A percentile compares a stretch with the other conserved stretches of the same genome.
Conservation (phyloP, 805 yeast species). For the Saturnispora serradocipensis region DNA sequence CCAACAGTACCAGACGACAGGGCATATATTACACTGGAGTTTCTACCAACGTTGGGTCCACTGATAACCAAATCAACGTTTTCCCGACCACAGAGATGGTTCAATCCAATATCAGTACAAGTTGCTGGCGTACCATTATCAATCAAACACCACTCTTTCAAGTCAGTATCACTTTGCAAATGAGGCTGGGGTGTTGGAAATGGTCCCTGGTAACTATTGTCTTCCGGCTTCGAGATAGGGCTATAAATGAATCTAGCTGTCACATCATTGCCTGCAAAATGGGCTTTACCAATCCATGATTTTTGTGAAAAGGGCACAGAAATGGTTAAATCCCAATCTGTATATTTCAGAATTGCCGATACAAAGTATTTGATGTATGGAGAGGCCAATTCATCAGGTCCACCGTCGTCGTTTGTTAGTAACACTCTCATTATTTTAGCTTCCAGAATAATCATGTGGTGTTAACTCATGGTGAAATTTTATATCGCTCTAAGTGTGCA, state of each 20-base stretch:
- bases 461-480: neutral
- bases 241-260: conserved; percentile 59
- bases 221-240: conserved; percentile 33
- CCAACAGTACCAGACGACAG: conserved; percentile 94
- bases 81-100: conserved; percentile 47
- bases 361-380: conserved; percentile 82
- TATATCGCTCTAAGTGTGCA: neutral
- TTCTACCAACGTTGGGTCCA: conserved; percentile 95
- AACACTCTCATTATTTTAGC: conserved; percentile 17
- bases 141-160: conserved; percentile 76
- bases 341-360: conserved; percentile 49
- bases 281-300: conserved; percentile 98
- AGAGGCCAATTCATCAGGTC: conserved; percentile 67
- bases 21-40: conserved; percentile 80
- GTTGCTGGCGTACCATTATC: conserved; percentile 92
- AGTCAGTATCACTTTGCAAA: conserved; percentile 29
- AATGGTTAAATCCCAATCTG: conserved; percentile 80
- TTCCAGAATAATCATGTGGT: neutral
- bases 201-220: conserved; percentile 59
- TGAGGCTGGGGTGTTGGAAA: conserved; percentile 41
- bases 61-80: conserved; percentile 81
- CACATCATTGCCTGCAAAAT: conserved; percentile 68
- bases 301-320: conserved; percentile 79
- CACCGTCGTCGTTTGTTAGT: conserved; percentile 94
- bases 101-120: conserved; percentile 82